Conservation (phyloP, 768 basidiomycete species). For the Hypsizygus marmoreus region DNA sequence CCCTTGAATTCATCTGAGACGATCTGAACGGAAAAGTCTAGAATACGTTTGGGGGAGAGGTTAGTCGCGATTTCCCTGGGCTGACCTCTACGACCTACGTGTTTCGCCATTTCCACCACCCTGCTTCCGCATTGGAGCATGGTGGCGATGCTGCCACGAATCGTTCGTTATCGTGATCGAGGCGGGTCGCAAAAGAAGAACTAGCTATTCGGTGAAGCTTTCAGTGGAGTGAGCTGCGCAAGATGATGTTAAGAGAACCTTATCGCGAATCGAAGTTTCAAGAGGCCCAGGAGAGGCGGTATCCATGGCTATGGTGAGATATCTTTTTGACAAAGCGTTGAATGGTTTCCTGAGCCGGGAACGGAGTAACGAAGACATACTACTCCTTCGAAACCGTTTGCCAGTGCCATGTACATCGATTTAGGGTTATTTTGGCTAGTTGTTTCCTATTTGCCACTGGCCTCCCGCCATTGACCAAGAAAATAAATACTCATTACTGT, state of each 20-base stretch:
- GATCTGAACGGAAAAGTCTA: slow-evolving; percentile 78
- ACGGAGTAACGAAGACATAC: slow-evolving; percentile 20
- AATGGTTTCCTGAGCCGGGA: slow-evolving; percentile 11
- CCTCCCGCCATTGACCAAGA: no score
- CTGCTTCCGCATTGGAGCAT: slow-evolving; percentile 75
- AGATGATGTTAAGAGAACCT: slow-evolving; percentile 38
- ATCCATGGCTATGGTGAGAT: slow-evolving; percentile 19
- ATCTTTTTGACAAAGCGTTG: slow-evolving; percentile 10
- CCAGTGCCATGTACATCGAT: no score
- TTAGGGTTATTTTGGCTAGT: slow-evolving; percentile 7
- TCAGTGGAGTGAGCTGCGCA: slow-evolving; percentile 19
- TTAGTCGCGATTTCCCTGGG: slow-evolving; percentile 12
- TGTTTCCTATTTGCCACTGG: no score
- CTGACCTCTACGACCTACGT: slow-evolving; percentile 52
- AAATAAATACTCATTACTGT: no score
- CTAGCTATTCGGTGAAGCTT: slow-evolving; percentile 49
- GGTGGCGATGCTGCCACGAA: slow-evolving; percentile 85
- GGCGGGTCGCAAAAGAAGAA: slow-evolving; percentile 58
- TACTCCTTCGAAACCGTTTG: slow-evolving; percentile 7
- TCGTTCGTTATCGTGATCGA: slow-evolving; percentile 75
- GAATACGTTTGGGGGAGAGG: slow-evolving; percentile 7
- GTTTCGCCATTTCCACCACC: slow-evolving; percentile 75
- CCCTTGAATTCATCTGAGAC: slow-evolving; percentile 74
- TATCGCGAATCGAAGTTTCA: slow-evolving; percentile 61
- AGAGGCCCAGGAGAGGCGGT: slow-evolving; percentile 45